Conservation (phyloP, 768 basidiomycete genomes). For the Scleroderma citrinum region DNA sequence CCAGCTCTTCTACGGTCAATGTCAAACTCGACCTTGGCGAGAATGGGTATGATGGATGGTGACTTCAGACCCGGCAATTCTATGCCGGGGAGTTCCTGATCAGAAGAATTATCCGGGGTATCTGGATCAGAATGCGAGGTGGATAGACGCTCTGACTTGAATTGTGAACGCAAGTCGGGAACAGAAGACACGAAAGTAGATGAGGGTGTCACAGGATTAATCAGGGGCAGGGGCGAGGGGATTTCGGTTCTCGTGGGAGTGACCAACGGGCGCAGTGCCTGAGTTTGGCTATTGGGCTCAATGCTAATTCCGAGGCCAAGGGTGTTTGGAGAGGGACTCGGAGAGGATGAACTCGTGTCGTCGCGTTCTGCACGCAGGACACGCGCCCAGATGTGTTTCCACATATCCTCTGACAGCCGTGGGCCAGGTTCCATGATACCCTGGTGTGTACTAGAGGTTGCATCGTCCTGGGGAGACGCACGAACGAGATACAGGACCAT, state of each 20-base stretch:
- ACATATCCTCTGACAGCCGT: conserved; percentile 79
- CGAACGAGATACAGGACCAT: conserved; percentile 77
- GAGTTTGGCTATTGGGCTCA: conserved; percentile 27
- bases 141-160: conserved; percentile 46
- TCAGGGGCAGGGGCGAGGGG: conserved; percentile 30
- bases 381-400: conserved; percentile 81
- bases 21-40: conserved; percentile 95
- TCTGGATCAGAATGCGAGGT: conserved; percentile 39
- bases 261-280: conserved; percentile 40
- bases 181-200: conserved; percentile 47
- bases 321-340: conserved; percentile 33
- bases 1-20: conserved; percentile 73
- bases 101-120: conserved; percentile 43
- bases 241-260: conserved; percentile 36
- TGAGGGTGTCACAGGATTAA: conserved; percentile 32
- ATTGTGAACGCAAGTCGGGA: conserved; percentile 42
- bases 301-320: conserved; percentile 41
- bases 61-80: conserved; percentile 63
- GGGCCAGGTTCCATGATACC: conserved; percentile 62
- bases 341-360: conserved; percentile 27
- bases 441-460: conserved; percentile 23
- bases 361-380: conserved; percentile 60
- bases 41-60: conserved; percentile 66
- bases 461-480: conserved; percentile 20
- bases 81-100: conserved; percentile 41